phyloP scores from a whole-genome alignment of 345 rosid species.

The Salix viminalis region DNA sequence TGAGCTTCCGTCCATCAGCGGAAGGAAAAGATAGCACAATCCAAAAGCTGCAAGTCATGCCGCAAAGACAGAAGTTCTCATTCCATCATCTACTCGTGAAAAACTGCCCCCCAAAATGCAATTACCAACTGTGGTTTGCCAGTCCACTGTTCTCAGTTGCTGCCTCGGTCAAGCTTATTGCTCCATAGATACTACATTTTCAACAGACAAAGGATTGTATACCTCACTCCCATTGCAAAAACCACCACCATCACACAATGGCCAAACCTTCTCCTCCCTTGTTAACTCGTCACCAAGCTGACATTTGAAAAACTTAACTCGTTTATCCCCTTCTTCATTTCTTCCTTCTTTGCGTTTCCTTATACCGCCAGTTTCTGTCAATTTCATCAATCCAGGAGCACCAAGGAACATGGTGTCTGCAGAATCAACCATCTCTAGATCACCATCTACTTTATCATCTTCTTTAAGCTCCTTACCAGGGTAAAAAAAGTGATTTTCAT shows the following conservation, averaged over 20 bases:
- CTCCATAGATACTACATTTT: conserved; percentile 33
- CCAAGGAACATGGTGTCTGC: conserved; percentile 4
- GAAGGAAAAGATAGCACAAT: not conserved
- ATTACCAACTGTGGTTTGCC: not conserved
- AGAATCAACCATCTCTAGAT: conserved; percentile 36
- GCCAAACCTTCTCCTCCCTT: conserved; percentile 15
- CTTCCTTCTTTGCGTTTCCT: conserved; percentile 70
- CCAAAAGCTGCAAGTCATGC: not conserved
- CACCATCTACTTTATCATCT: conserved; percentile 16
- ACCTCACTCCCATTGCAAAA: conserved; percentile 44
- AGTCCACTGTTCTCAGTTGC: not conserved
- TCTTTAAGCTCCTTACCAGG: not conserved
- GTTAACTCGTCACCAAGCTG: conserved; percentile 25
- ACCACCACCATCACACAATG: conserved; percentile 23
- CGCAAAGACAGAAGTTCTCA: no score
- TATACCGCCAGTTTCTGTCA: conserved; percentile 25
- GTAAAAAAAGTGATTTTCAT: conserved; percentile 3
- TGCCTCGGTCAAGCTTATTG: conserved; percentile 7
- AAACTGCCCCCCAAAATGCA: not conserved
- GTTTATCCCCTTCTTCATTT: conserved; percentile 35
- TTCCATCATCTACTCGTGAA: not conserved
- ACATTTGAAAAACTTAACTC: conserved; percentile 46
- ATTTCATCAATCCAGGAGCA: conserved; percentile 19
- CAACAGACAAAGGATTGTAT: conserved; percentile 27
- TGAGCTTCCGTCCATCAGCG: no score